phyloP scores from a whole-genome alignment of 2,329 filamentous ascomycete genomes.

The Paraconiothyrium sp. region DNA sequence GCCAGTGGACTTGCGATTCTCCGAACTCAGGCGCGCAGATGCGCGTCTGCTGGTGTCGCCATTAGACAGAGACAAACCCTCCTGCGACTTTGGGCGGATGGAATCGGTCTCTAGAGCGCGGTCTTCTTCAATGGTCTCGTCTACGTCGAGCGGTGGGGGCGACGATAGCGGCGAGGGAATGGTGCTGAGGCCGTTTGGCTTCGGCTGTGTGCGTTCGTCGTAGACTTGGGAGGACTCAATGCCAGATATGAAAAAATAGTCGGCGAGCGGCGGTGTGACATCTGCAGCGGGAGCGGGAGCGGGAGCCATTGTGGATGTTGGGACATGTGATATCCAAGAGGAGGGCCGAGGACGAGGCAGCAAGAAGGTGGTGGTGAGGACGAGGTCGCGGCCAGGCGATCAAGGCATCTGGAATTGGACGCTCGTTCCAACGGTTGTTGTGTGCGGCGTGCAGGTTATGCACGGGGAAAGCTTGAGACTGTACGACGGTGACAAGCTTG shows the following conservation, averaged over 20 bases:
- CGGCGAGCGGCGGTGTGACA: constrained; percentile 65
- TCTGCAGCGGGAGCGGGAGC: constrained; percentile 49
- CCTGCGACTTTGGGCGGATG: constrained; percentile 54
- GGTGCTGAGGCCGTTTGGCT: constrained; percentile 35
- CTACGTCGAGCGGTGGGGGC: constrained; percentile 47
- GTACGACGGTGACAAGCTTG: constrained; percentile 40
- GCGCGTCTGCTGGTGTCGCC: constrained; percentile 47
- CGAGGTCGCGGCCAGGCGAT: constrained; percentile 33
- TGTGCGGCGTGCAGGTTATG: constrained; percentile 27
- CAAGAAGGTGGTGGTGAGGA: constrained; percentile 35
- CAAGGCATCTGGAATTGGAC: constrained; percentile 49
- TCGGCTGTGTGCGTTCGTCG: constrained; percentile 54
- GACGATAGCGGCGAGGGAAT: constrained; percentile 41
- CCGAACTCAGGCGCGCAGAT: constrained; percentile 55
- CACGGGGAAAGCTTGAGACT: constrained; percentile 26
- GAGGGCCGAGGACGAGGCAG: constrained; percentile 27
- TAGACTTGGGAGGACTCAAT: constrained; percentile 63
- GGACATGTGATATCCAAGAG: constrained; percentile 45
- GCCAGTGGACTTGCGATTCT: constrained; percentile 61
- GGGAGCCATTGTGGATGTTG: constrained; percentile 46
- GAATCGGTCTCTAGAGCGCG: constrained; percentile 63
- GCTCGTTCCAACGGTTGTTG: constrained; percentile 43
- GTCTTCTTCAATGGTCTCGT: constrained; percentile 70
- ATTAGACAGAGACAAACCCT: constrained; percentile 54
- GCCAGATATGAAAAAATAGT: constrained; percentile 72